Evolutionary conservation across 805 yeast species (phyloP).

Genomic region (Phaffomyces thermotolerans): DNA sequence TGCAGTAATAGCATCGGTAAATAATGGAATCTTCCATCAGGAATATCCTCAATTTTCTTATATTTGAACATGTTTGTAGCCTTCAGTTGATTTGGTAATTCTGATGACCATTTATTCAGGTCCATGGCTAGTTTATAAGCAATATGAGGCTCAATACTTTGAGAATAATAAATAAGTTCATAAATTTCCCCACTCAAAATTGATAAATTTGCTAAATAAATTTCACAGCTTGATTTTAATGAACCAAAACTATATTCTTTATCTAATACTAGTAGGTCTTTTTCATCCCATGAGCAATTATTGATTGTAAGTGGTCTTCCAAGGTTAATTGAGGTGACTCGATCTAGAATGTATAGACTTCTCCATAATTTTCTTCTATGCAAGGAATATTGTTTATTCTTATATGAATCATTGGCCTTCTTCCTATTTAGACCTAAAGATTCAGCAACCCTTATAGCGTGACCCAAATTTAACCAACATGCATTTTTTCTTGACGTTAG

Average conservation of each 20-base stretch:
- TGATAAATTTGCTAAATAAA: slow-evolving; percentile 22
- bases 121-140: slow-evolving; percentile 26
- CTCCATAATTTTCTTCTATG: slow-evolving; percentile 25
- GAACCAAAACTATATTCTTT: slow-evolving; percentile 1
- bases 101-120: slow-evolving; percentile 16
- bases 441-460: slow-evolving; percentile 32
- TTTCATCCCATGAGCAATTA: slow-evolving; percentile 29
- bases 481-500: slow-evolving; percentile 21
- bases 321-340: slow-evolving; percentile 23
- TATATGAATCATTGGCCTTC: slow-evolving; percentile 25
- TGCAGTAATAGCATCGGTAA: slow-evolving; percentile 24
- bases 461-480: slow-evolving; percentile 32
- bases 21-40: not conserved
- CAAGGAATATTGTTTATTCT: slow-evolving; percentile 17
- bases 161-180: slow-evolving; percentile 23
- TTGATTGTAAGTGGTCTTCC: slow-evolving; percentile 28
- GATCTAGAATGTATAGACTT: slow-evolving; percentile 24
- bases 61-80: not conserved
- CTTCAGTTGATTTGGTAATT: slow-evolving; percentile 1
- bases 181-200: slow-evolving; percentile 24
- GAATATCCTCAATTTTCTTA: not conserved
- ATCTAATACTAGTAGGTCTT: slow-evolving; percentile 8
- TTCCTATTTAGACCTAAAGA: slow-evolving; percentile 31
- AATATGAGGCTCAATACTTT: slow-evolving; percentile 19
- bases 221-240: slow-evolving; percentile 16